Conservation (phyloP, 2,329 filamentous ascomycete species). For the Macroventuria anomochaeta region DNA sequence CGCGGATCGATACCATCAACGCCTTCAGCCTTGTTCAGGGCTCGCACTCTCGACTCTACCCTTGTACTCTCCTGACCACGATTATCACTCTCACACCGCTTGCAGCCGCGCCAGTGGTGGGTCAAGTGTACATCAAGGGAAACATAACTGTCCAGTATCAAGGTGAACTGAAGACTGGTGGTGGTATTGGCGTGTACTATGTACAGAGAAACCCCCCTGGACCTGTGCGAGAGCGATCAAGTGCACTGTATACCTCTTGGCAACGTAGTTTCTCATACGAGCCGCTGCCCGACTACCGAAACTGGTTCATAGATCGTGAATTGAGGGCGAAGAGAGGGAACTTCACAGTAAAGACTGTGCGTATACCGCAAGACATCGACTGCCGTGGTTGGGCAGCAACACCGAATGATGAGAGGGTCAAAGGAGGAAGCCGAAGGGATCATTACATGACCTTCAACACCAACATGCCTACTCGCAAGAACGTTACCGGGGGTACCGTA, state of each 20-base stretch:
- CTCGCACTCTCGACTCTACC: neutral
- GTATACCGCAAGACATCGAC: neutral
- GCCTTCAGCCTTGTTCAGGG: neutral
- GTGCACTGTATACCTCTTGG: neutral
- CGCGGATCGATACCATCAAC: conserved; percentile 2
- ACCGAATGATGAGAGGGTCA: too few species aligned
- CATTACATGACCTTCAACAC: too few species aligned
- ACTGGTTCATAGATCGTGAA: neutral
- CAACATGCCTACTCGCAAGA: too few species aligned
- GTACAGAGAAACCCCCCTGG: neutral
- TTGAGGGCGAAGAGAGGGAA: neutral
- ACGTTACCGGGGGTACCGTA: too few species aligned
- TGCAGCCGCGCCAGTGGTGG: neutral
- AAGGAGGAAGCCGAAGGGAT: too few species aligned
- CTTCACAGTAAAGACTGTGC: neutral
- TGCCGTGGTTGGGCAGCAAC: neutral
- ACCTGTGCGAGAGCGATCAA: neutral
- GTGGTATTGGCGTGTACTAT: neutral
- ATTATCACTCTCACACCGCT: neutral
- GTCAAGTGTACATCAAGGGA: neutral
- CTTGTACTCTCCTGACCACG: neutral
- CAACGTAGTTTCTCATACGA: neutral
- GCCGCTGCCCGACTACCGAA: neutral
- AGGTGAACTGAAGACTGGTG: neutral
- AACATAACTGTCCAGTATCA: neutral